Evolutionary conservation across 441 rosid species (phyloP).

Genomic region (Mallotus repandus): DNA sequence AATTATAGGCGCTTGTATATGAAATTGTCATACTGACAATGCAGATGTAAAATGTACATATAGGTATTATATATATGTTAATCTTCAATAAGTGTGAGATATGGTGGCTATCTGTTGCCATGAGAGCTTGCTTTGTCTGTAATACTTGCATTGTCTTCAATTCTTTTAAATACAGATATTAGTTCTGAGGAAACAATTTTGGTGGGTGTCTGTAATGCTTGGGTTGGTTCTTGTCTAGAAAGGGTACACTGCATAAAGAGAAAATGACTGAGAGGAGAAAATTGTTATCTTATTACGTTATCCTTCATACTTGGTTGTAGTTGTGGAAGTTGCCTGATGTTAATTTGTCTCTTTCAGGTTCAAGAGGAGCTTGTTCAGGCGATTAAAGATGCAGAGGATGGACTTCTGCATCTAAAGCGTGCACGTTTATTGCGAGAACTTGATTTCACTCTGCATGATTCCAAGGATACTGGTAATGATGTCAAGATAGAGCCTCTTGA

Average conservation of each 20-base stretch:
- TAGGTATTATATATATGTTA: not conserved
- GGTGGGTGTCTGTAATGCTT: not conserved
- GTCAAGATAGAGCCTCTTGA: slow-evolving; percentile 52
- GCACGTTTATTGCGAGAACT: slow-evolving; percentile 71
- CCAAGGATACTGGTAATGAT: slow-evolving; percentile 28
- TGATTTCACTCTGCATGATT: slow-evolving; percentile 42
- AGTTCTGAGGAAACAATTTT: not conserved
- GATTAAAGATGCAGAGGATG: slow-evolving; percentile 79
- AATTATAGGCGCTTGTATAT: too few relatives aligned
- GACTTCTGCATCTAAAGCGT: slow-evolving; percentile 76
- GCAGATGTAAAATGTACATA: not conserved
- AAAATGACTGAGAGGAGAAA: not conserved
- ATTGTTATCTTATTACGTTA: too few relatives aligned
- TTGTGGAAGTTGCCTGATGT: not conserved
- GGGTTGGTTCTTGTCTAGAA: not conserved
- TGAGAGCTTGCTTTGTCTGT: not conserved
- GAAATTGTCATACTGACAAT: too few relatives aligned
- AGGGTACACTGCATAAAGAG: not conserved
- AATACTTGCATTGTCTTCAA: too few relatives aligned
- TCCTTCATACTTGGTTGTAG: too few relatives aligned
- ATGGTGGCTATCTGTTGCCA: not conserved
- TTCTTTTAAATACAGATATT: not conserved
- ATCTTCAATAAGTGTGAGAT: not conserved
- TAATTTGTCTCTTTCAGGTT: slow-evolving; percentile 41
- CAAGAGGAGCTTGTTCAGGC: slow-evolving; percentile 69